Percentiles rank a stretch among this genome's conserved stretches.
These are phyloP conservation scores for Aurantiochytrium sp. DNA, from an alignment of 108 stramenopile species.

Conservation along the genomic window DNA sequence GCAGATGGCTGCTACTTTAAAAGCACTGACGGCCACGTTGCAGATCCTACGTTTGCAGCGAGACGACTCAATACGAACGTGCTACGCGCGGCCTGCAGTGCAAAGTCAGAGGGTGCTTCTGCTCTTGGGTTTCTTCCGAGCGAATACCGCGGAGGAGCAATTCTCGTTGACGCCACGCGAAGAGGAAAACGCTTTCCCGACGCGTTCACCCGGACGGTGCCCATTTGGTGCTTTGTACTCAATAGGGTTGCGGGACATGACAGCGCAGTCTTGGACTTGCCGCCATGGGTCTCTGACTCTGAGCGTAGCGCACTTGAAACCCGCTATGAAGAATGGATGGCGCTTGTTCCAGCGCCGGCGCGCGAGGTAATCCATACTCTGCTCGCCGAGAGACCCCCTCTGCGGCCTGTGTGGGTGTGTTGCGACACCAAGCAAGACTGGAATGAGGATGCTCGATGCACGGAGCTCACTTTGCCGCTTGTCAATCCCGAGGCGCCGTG, in stretches of 20 bases:
- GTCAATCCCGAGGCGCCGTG: neutral
- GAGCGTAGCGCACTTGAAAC: neutral
- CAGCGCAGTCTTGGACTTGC: neutral
- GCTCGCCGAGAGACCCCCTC: neutral
- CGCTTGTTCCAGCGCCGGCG: neutral
- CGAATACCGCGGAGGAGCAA: neutral
- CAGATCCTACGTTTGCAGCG: neutral
- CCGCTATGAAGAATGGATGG: neutral
- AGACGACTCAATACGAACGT: neutral
- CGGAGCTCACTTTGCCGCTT: neutral
- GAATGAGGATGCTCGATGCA: neutral
- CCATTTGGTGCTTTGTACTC: neutral
- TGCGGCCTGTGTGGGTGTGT: neutral
- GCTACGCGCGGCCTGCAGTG: neutral
- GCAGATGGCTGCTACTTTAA: neutral
- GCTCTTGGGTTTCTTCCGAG: neutral
- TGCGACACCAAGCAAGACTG: neutral
- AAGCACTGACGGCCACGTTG: neutral
- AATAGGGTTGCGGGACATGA: neutral
- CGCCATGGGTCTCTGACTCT: neutral
- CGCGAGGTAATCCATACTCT: neutral
- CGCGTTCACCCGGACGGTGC: neutral
- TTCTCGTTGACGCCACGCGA: neutral
- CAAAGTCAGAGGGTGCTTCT: no score
- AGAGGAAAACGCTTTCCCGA: neutral